A percentile compares a stretch with the other conserved stretches of the same genome.
Conservation (phyloP, 345 rosid genomes). For the Salix udensis region DNA sequence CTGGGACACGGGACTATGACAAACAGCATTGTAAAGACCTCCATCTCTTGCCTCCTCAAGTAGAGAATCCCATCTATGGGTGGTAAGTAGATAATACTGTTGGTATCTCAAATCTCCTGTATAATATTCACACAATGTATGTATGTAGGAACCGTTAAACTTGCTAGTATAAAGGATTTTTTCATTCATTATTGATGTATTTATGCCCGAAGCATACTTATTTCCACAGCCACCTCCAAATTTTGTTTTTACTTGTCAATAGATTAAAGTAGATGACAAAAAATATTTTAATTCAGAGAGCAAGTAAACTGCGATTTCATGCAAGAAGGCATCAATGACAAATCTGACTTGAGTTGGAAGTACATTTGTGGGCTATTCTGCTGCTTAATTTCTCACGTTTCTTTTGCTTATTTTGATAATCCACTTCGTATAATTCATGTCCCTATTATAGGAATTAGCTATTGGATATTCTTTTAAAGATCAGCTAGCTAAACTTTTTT, state of each 20-base stretch:
- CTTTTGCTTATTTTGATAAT: neutral
- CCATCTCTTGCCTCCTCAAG: slow-evolving; percentile 73
- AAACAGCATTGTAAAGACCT: slow-evolving; percentile 86
- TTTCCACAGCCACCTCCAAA: slow-evolving; percentile 5
- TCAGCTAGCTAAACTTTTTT: too few species aligned
- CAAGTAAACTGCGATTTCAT: neutral
- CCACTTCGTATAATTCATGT: neutral
- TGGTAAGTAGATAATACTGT: slow-evolving; percentile 38
- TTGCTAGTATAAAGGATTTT: slow-evolving; percentile 6
- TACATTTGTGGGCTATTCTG: neutral
- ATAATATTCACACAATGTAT: slow-evolving; percentile 9
- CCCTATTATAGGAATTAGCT: neutral
- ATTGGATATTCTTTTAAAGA: neutral
- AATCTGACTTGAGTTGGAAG: neutral
- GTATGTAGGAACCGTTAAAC: slow-evolving; percentile 18
- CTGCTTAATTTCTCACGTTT: neutral
- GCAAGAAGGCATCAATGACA: neutral
- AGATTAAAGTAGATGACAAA: slow-evolving; percentile 14
- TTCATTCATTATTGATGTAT: neutral
- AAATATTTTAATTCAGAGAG: neutral
- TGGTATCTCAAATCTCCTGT: neutral
- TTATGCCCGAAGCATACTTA: neutral
- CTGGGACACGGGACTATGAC: slow-evolving; percentile 71
- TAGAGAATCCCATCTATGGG: slow-evolving; percentile 73
- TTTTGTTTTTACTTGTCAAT: slow-evolving; percentile 12